Percentiles rank a stretch among this genome's conserved stretches.
These are phyloP conservation scores for Cytospora piceicola DNA, from an alignment of 2,329 filamentous ascomycete species.

Conservation along the genomic window DNA sequence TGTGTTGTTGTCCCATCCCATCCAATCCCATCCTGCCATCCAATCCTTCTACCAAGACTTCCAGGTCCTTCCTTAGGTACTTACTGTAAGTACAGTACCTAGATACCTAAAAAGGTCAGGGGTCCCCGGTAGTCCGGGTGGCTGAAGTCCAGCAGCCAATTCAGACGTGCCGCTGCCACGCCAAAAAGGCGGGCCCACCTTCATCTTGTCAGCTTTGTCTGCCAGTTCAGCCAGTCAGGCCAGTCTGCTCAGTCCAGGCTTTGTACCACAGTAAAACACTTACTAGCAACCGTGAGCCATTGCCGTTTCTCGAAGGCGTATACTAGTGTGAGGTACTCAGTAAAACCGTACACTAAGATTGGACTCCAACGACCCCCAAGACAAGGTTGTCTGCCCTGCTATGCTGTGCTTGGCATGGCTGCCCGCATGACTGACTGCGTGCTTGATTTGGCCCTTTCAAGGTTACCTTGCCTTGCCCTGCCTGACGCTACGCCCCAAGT, in stretches of 20 bases:
- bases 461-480: background rate
- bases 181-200: background rate
- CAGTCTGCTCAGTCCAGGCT: no score
- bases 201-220: background rate
- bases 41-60: background rate
- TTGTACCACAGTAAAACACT: no score
- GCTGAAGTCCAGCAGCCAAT: background rate
- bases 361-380: background rate
- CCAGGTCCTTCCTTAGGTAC: background rate
- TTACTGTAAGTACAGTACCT: no score
- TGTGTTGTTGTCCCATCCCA: no score
- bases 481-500: background rate
- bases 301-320: no score
- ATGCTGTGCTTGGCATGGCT: background rate
- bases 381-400: background rate
- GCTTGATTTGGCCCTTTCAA: background rate
- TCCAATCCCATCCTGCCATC: no score
- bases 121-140: background rate
- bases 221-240: no score
- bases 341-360: background rate
- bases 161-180: background rate
- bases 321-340: no score
- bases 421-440: background rate
- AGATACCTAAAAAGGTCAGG: no score
- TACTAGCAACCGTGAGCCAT: no score